Conservation (phyloP, 164 flowering plant species). For the Dillenia suffruticosa region DNA sequence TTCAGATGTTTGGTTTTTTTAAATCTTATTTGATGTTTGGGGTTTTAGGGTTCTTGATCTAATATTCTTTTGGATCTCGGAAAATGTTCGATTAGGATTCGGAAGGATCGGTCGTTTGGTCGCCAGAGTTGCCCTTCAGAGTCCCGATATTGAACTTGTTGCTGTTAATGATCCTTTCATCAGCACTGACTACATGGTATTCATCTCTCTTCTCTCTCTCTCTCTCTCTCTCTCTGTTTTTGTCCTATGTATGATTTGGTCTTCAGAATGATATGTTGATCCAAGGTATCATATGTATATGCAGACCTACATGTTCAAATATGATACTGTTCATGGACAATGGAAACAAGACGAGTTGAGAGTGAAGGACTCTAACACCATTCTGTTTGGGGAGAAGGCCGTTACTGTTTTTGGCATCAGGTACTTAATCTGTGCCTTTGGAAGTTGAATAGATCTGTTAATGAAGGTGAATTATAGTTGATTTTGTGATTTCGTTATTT, state of each 20-base stretch:
- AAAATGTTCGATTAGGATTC: conserved; percentile 46
- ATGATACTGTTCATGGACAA: conserved; percentile 79
- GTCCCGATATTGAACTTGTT: conserved; percentile 84
- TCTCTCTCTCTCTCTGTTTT: too few relatives aligned
- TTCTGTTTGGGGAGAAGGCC: conserved; percentile 76
- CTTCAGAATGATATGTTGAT: too few relatives aligned
- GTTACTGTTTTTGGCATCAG: conserved; percentile 72
- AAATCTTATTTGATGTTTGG: neutral
- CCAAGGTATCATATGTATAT: neutral
- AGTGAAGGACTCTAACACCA: conserved; percentile 72
- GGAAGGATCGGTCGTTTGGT: conserved; percentile 93
- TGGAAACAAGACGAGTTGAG: conserved; percentile 73
- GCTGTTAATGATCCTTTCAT: conserved; percentile 93
- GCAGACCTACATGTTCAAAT: conserved; percentile 92
- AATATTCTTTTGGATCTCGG: conserved; percentile 1
- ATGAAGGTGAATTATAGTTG: too few relatives aligned
- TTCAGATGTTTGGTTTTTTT: neutral
- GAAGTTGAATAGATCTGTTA: too few relatives aligned
- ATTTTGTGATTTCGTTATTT: too few relatives aligned
- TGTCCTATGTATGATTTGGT: too few relatives aligned
- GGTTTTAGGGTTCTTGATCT: neutral
- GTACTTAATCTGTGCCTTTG: conserved; percentile 18
- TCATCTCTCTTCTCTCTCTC: too few relatives aligned
- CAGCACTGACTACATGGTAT: conserved; percentile 80
- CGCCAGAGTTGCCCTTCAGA: conserved; percentile 76